A percentile compares a stretch with the other conserved stretches of the same genome.
These are phyloP conservation scores for Akanthomyces uredinophilus DNA, from an alignment of 2,329 filamentous ascomycete species.

Conservation along the genomic window DNA sequence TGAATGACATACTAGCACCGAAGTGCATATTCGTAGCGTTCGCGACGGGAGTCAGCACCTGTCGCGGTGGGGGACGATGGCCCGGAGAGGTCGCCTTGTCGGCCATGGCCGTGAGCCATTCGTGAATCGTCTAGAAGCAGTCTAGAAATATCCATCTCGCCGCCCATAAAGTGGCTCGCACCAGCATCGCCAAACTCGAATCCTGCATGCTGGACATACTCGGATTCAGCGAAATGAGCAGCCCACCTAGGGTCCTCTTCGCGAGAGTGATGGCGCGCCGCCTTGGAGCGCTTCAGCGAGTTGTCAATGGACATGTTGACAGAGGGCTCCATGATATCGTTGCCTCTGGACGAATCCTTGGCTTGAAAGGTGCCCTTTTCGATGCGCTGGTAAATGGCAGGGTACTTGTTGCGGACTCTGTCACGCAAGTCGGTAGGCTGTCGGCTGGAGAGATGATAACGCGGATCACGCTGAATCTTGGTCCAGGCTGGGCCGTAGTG, in stretches of 20 bases:
- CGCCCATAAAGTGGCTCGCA: constrained; percentile 36
- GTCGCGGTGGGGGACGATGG: constrained; percentile 21
- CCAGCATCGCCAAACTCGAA: constrained; percentile 43
- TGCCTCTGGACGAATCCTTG: constrained; percentile 37
- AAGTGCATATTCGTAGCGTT: constrained; percentile 18
- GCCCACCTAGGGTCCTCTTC: constrained; percentile 46
- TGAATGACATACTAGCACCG: constrained; percentile 16
- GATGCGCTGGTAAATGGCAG: constrained; percentile 50
- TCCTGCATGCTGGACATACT: constrained; percentile 23
- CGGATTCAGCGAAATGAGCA: constrained; percentile 30
- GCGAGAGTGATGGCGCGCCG: constrained; percentile 36
- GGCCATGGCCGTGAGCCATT: constrained; percentile 21
- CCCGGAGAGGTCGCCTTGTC: constrained; percentile 25
- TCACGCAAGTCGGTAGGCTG: constrained; percentile 61
- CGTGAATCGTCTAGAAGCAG: constrained; percentile 52
- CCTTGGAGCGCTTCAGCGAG: constrained; percentile 35
- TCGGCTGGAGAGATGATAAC: constrained; percentile 52
- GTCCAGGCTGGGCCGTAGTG: constrained; percentile 61
- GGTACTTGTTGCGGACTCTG: constrained; percentile 59
- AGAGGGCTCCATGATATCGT: constrained; percentile 45
- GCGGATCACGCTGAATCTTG: constrained; percentile 56
- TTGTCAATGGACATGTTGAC: constrained; percentile 46
- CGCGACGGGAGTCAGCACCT: constrained; percentile 19
- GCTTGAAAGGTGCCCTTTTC: constrained; percentile 49
- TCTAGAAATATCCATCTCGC: constrained; percentile 59